Conservation (phyloP, 2,329 filamentous ascomycete genomes). For the Diplocarpon mali region DNA sequence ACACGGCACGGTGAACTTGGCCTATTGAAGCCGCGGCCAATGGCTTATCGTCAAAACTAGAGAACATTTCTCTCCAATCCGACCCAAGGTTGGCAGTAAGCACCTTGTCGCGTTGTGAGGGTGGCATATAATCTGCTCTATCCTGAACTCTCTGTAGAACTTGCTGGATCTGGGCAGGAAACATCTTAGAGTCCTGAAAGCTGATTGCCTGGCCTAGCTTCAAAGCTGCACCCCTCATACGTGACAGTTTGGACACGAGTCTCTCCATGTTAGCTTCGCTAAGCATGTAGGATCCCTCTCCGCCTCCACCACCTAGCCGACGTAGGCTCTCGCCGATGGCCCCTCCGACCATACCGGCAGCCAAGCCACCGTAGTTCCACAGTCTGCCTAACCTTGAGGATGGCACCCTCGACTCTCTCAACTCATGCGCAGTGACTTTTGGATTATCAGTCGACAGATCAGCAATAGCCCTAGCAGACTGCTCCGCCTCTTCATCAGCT, state of each 20-base stretch:
- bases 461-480: conserved; percentile 34
- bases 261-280: conserved; percentile 88
- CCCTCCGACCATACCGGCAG: conserved; percentile 90
- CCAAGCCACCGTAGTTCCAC: conserved; percentile 91
- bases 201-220: conserved; percentile 98
- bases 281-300: conserved; percentile 69
- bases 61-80: conserved; percentile 77
- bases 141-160: conserved; percentile 93
- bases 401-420: conserved; percentile 83
- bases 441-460: conserved; percentile 20
- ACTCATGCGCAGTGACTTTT: conserved; percentile 42
- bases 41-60: conserved; percentile 77
- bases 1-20: conserved; percentile 78
- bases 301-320: conserved; percentile 60
- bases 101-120: conserved; percentile 82
- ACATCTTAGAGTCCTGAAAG: conserved; percentile 93
- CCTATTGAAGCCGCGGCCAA: conserved; percentile 95
- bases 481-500: conserved; percentile 31
- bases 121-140: conserved; percentile 94
- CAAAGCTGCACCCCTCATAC: conserved; percentile 93
- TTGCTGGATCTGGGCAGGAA: conserved; percentile 76
- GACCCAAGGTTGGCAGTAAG: conserved; percentile 66
- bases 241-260: conserved; percentile 81
- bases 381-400: conserved; percentile 76
- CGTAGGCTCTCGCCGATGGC: conserved; percentile 78